Conservation (phyloP, 73 alveolate genomes). For the Stentor coeruleus region DNA sequence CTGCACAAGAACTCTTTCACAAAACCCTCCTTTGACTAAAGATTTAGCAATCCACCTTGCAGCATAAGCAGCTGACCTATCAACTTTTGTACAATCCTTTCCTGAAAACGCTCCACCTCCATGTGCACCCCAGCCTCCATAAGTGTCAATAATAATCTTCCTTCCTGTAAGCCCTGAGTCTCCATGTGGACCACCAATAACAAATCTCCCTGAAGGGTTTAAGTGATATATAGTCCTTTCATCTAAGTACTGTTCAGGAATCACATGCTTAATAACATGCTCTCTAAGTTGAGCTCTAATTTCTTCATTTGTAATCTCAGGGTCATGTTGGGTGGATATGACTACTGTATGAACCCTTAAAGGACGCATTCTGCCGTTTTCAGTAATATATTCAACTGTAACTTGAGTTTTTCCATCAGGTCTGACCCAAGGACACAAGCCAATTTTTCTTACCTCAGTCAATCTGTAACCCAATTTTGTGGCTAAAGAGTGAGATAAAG, state of each 20-base stretch:
- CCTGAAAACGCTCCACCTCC: slow-evolving; percentile 99
- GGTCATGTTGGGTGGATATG: slow-evolving; percentile 94
- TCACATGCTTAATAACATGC: slow-evolving; percentile 75
- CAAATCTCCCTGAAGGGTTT: slow-evolving; percentile 94
- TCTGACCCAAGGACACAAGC: slow-evolving; percentile 87
- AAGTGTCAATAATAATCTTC: slow-evolving; percentile 92
- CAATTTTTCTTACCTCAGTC: slow-evolving; percentile 83
- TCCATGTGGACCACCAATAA: slow-evolving; percentile 97
- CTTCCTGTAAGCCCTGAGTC: slow-evolving; percentile 99
- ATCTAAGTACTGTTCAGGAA: slow-evolving; percentile 78
- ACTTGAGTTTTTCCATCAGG: slow-evolving; percentile 99
- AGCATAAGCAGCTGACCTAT: slow-evolving; percentile 97
- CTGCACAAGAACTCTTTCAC: slow-evolving; percentile 83
- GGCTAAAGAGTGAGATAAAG: slow-evolving; percentile 91
- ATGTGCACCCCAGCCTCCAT: slow-evolving; percentile 97
- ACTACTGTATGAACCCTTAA: slow-evolving; percentile 87
- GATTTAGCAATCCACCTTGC: slow-evolving; percentile 90
- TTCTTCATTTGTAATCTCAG: slow-evolving; percentile 64
- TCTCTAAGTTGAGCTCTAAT: slow-evolving; percentile 63
- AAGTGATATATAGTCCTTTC: slow-evolving; percentile 78
- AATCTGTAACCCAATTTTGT: slow-evolving; percentile 77
- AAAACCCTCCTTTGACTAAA: slow-evolving; percentile 68
- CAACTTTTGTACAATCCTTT: slow-evolving; percentile 97
- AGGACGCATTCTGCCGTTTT: slow-evolving; percentile 78
- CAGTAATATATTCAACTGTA: slow-evolving; percentile 92